Evolutionary conservation across 108 stramenopile species (phyloP).

Genomic region (Pseudonitzschia delicatissima): DNA sequence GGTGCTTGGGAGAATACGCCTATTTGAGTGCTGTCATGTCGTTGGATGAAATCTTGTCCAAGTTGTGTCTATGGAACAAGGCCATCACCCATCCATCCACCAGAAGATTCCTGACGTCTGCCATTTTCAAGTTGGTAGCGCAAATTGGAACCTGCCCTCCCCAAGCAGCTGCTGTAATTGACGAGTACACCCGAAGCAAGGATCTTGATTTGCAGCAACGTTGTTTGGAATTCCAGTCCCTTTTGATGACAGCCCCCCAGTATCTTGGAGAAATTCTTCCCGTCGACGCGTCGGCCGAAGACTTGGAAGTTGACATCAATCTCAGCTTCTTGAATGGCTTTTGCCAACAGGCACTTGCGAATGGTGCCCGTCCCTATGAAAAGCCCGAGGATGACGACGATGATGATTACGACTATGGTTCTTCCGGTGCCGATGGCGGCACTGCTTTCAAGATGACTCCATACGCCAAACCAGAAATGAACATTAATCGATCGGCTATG

Average conservation of each 20-base stretch:
- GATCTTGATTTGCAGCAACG: conserved; percentile 90
- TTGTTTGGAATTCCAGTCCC: conserved; percentile 87
- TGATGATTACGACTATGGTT: conserved; percentile 63
- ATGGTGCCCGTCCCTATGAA: conserved; percentile 85
- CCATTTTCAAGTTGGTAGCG: conserved; percentile 93
- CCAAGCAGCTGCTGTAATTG: conserved; percentile 78
- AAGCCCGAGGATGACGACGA: conserved; percentile 87
- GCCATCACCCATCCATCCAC: conserved; percentile 44
- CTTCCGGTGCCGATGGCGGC: conserved; percentile 30
- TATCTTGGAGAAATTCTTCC: conserved; percentile 89
- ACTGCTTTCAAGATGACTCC: conserved; percentile 87
- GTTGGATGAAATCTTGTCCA: conserved; percentile 69
- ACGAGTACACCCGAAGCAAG: conserved; percentile 81
- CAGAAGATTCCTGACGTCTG: conserved; percentile 81
- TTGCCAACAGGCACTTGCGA: conserved; percentile 79
- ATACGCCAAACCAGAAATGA: conserved; percentile 85
- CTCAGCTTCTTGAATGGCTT: conserved; percentile 87
- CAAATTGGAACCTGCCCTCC: conserved; percentile 89
- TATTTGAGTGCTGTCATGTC: conserved; percentile 68
- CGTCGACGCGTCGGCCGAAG: conserved; percentile 93
- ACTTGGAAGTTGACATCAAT: conserved; percentile 85
- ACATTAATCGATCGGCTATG: conserved; percentile 29
- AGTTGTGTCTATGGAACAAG: conserved; percentile 66
- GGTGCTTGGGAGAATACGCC: conserved; percentile 98
- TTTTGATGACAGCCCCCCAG: conserved; percentile 74